Percentiles rank a stretch among this genome's conserved stretches.
These are phyloP conservation scores for Hypoxylon fuscum DNA, from an alignment of 495 filamentous ascomycete species.

Conservation along the genomic window DNA sequence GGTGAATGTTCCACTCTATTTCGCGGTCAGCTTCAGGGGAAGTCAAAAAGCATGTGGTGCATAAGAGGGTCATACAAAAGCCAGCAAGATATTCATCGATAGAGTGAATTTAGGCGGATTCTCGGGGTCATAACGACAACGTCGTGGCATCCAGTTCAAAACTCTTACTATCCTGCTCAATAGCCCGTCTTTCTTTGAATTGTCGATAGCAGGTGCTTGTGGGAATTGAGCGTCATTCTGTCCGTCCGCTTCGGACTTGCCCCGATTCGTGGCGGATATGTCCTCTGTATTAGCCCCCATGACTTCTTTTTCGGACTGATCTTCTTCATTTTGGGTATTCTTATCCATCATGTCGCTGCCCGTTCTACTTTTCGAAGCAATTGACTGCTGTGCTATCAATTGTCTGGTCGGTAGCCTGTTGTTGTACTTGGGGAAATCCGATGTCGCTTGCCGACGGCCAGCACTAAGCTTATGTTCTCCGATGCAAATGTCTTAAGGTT, in stretches of 20 bases:
- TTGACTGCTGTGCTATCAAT: background rate
- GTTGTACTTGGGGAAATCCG: conserved; percentile 30
- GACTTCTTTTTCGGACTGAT: conserved; percentile 17
- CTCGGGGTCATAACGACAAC: conserved; percentile 46
- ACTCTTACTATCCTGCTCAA: conserved; percentile 14
- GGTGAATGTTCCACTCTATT: conserved; percentile 54
- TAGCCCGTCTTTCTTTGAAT: background rate
- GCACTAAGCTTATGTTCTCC: conserved; percentile 2
- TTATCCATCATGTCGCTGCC: conserved; percentile 1
- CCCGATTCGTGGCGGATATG: conserved; percentile 7
- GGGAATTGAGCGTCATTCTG: background rate
- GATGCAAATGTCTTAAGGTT: background rate
- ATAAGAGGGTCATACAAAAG: conserved; percentile 35
- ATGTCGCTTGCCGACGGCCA: conserved; percentile 4
- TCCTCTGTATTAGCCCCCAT: conserved; percentile 3
- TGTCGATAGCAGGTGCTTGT: background rate
- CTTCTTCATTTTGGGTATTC: conserved; percentile 9
- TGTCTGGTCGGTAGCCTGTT: background rate
- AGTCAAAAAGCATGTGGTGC: too few relatives aligned
- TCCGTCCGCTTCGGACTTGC: background rate
- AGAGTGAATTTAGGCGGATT: conserved; percentile 44
- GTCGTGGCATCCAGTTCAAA: conserved; percentile 42
- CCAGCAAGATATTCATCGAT: conserved; percentile 42
- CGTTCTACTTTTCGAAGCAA: background rate
- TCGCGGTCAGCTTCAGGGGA: conserved; percentile 16